Conservation (phyloP, 225 moss, liverwort and hornwort species). For the Rhytidiadelphus loreus region DNA sequence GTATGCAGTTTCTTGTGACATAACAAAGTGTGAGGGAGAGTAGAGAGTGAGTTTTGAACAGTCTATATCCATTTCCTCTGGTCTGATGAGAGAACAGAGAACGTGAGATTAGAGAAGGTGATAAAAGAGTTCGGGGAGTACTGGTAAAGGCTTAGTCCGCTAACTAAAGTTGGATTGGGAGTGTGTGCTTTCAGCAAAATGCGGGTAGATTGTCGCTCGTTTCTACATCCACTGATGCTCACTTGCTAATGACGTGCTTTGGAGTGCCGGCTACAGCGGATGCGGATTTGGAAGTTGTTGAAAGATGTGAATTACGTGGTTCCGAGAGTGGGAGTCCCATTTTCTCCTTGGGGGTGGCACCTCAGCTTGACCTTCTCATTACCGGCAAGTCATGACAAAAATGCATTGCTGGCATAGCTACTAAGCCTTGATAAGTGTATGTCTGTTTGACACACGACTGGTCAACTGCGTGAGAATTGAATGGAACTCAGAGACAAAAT, state of each 20-base stretch:
- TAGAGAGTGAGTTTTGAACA: neutral
- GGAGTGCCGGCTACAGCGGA: slow-evolving; percentile 1
- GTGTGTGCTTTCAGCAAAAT: neutral
- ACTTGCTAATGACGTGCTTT: slow-evolving; percentile 23
- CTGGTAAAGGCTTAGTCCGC: neutral
- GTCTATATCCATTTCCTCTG: neutral
- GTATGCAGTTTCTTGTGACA: neutral
- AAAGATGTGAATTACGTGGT: slow-evolving; percentile 1
- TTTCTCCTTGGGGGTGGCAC: slow-evolving; percentile 15
- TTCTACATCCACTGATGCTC: slow-evolving; percentile 30
- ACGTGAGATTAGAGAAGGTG: neutral
- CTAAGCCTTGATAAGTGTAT: neutral
- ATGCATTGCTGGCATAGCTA: neutral
- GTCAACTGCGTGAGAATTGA: neutral
- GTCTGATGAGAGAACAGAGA: neutral
- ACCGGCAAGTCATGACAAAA: slow-evolving; percentile 7
- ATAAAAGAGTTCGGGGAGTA: neutral
- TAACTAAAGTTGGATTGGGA: neutral
- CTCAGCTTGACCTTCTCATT: slow-evolving; percentile 20
- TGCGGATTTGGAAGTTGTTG: neutral
- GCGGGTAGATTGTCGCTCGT: slow-evolving; percentile 11
- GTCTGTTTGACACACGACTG: neutral
- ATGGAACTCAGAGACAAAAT: neutral
- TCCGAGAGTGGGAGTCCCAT: slow-evolving; percentile 1
- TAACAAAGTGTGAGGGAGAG: neutral